Base-by-base conservation (phyloP, 257 asterid species). In the Petrea volubilis region DNA sequence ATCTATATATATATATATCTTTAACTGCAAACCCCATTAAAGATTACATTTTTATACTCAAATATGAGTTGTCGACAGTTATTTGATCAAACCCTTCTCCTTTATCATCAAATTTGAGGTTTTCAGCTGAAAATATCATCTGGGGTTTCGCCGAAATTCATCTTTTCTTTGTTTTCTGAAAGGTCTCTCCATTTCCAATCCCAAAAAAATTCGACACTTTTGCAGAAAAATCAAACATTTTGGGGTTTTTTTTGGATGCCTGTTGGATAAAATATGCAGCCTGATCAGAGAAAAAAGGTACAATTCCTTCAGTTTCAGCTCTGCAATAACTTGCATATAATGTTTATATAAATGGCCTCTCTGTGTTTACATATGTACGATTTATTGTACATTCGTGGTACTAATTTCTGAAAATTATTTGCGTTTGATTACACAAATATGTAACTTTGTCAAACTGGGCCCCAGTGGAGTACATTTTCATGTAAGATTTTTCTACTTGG, bases 251-350 rank as follows among this genome's bases (percentile, higher is more conserved):
- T 60, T 51, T 83, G 71, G 86, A 74, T 86, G 83, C 88, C 72
- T 74, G 60, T 71, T 64, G 79, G 79, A 60, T 73, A 81, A 86
- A 85, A 76, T 74, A 91, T 91, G 97, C 90, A 86, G 82, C 73
- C 85, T 77, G 97, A 86, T 83, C 96, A 85, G 79, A 82, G 94
- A 61, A 87, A 86, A 82, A 88, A 91, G 92, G 97, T 86, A 75
- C 36, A 3, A n/a, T 10, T 59, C 53, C 74, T 38, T 68, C 46
- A 0, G 47, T 23, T 65, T 49, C 72, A 68, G 68, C 31, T 49
- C 47, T 66, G 11, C 41, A 25, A 33, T 70, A 28, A 47, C 40
- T 46, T 76, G 47, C 8, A 5, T 40, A 13, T 3, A 23, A 31
- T 31, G 21, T 53, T 43, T 51, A 18, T n/a, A n/a, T n/a, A n/a